Evolutionary conservation across 1,139 yeast genomes (phyloP).

Genomic region (Kurtzmaniella quercitrusa): DNA sequence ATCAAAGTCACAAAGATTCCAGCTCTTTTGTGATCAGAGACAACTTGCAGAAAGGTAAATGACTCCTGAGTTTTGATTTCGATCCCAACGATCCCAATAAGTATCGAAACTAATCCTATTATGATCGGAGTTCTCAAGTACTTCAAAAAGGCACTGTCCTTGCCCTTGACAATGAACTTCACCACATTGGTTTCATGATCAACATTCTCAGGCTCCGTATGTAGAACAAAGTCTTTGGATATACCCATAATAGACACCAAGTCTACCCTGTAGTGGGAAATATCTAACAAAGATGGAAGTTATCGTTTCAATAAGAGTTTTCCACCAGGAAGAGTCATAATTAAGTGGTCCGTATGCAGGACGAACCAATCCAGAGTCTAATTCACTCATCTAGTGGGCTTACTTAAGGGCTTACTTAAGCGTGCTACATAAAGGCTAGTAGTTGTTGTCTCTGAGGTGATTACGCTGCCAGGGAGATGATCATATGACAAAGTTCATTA

Average conservation of each 20-base stretch:
- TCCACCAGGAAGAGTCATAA: neutral
- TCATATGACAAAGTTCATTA: no score
- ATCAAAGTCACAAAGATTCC: slow-evolving; percentile 10
- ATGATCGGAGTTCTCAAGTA: slow-evolving; percentile 13
- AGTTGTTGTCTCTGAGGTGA: no score
- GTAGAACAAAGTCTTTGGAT: slow-evolving; percentile 26
- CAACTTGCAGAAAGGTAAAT: slow-evolving; percentile 1
- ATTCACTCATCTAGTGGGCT: no score
- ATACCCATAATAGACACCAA: slow-evolving; percentile 23
- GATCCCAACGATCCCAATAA: neutral
- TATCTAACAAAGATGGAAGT: neutral
- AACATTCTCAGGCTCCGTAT: slow-evolving; percentile 19
- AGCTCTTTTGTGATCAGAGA: slow-evolving; percentile 6
- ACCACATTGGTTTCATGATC: slow-evolving; percentile 12
- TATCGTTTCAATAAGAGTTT: neutral
- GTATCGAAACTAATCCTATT: slow-evolving; percentile 5
- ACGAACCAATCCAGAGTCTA: neutral
- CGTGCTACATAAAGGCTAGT: no score
- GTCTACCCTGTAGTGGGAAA: neutral
- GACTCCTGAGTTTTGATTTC: neutral
- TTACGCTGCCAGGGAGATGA: no score
- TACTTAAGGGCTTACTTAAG: no score
- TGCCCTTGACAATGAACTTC: slow-evolving; percentile 18
- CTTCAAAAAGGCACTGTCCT: slow-evolving; percentile 6
- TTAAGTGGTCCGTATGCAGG: neutral